These are phyloP conservation scores for Kwoniella shandongensis DNA, from an alignment of 768 basidiomycete genomes.

Conservation along the genomic window DNA sequence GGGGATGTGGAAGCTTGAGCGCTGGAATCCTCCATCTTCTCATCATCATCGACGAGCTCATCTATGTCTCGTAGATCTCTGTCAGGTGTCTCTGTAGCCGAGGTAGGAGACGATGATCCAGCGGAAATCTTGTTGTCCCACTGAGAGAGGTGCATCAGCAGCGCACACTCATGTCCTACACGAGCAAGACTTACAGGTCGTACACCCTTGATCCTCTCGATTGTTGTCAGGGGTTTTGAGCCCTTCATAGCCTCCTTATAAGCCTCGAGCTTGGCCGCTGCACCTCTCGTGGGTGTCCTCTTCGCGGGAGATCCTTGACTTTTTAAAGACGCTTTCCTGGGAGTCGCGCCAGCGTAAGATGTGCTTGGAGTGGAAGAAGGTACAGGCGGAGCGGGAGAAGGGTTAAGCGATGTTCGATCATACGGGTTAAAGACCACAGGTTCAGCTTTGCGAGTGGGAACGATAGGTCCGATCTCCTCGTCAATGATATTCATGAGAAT, in stretches of 20 bases:
- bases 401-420: constrained; percentile 21
- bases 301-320: constrained; percentile 9
- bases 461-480: constrained; percentile 26
- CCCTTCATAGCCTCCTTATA: constrained; percentile 21
- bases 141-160: not conserved
- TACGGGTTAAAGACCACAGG: constrained; percentile 43
- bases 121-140: not conserved
- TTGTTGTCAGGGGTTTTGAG: constrained; percentile 20
- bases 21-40: constrained; percentile 3
- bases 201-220: constrained; percentile 28
- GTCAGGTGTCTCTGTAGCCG: constrained; percentile 4
- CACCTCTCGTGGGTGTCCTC: constrained; percentile 36
- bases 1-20: not conserved
- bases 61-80: not conserved
- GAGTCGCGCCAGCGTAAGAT: constrained; percentile 13
- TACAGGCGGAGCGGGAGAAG: constrained; percentile 10
- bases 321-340: constrained; percentile 20
- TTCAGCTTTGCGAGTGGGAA: constrained; percentile 11
- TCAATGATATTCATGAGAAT: constrained; percentile 43
- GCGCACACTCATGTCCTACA: not conserved
- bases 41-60: not conserved
- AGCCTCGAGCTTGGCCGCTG: constrained; percentile 41
- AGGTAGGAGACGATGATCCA: not conserved
- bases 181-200: constrained; percentile 17
- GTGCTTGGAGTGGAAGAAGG: constrained; percentile 10